phyloP scores from a whole-genome alignment of 208 protist genomes.

The Leishmania lainsoni region DNA sequence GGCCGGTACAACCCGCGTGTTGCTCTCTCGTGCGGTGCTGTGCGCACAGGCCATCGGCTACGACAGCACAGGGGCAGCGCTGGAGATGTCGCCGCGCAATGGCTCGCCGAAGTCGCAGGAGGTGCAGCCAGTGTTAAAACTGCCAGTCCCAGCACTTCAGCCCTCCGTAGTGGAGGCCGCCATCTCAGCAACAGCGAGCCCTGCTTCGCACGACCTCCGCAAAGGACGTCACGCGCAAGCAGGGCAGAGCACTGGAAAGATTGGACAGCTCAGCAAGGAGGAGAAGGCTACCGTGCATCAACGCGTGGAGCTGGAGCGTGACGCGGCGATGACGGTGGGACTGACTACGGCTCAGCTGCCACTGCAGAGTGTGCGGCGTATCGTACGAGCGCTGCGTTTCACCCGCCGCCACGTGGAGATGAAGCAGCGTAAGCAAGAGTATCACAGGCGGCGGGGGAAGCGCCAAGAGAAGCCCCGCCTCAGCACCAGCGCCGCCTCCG shows the following conservation, averaged over 20 bases:
- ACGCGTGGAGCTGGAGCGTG: slow-evolving; percentile 37
- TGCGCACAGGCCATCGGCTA: slow-evolving; percentile 67
- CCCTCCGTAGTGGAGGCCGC: slow-evolving; percentile 30
- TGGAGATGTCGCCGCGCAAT: slow-evolving; percentile 20
- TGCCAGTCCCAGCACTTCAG: slow-evolving; percentile 34
- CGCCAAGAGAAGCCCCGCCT: not conserved
- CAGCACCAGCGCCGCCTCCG: not conserved
- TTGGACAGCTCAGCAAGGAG: slow-evolving; percentile 23
- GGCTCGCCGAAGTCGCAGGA: not conserved
- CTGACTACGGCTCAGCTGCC: slow-evolving; percentile 10
- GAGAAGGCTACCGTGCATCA: slow-evolving; percentile 32
- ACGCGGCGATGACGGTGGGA: slow-evolving; percentile 33
- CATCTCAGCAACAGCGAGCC: slow-evolving; percentile 15
- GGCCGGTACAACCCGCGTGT: slow-evolving; percentile 67
- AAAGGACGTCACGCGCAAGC: slow-evolving; percentile 19
- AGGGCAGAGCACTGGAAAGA: slow-evolving; percentile 32
- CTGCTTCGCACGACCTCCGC: slow-evolving; percentile 4
- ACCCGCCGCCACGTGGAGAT: slow-evolving; percentile 21
- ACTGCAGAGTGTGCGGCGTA: slow-evolving; percentile 28
- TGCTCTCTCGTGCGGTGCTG: slow-evolving; percentile 62
- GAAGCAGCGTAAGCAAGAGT: slow-evolving; percentile 10
- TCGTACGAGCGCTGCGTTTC: slow-evolving; percentile 37
- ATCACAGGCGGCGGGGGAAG: slow-evolving; percentile 7
- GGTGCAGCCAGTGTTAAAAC: slow-evolving; percentile 31
- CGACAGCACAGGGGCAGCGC: slow-evolving; percentile 24